Base-by-base conservation (phyloP, 2,329 filamentous ascomycete species). In the Trichoderma polysporum region DNA sequence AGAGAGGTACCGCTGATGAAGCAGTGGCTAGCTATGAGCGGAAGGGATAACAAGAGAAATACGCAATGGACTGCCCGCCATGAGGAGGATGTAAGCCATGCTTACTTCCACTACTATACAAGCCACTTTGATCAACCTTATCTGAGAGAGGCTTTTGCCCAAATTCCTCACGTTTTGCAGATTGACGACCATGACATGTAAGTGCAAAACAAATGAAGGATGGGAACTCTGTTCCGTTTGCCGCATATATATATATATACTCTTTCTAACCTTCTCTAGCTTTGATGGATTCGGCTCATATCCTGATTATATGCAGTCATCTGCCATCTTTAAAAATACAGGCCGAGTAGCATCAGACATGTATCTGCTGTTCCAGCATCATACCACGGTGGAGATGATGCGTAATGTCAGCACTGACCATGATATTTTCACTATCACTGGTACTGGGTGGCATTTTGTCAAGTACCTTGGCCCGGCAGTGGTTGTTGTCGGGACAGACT, bases 61-160 rank as follows among this genome's bases (percentile, higher is more conserved):
- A 90, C 93, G 0, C 86, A 90, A 50, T 99, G 95, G 95, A 97
- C 94, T 8, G 93, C 94, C 3, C 90, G 93, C 58, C 92, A 98
- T 73, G 93, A 99, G 75, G 94, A 99, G 75, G 95, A 99, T 75
- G 93, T 97, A 19, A 90, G 91, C 2, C 94, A 98, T 79, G 94
- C 95, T 8, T 99, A 97, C 81, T 99, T 99, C 79, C 95, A 99
- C 78, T 99, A 97, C 78, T 99, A 99, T 77, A 97, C 94, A 1
- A 97, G 93, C 72, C 94, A 98, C 78, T 98, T 99, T 76, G 95
- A 99, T 76, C 95, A 99, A 79, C 94, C 94, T 7, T 94, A 96
- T 78, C 79, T 99, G 71, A 85, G 95, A 68, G 95, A 99, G 79
- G 94, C 94, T 0, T 99, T 97, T 82, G 95, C 95, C 25, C 95